Evolutionary conservation across 305 asterid species (phyloP).

Genomic region (Coffea humblotiana): DNA sequence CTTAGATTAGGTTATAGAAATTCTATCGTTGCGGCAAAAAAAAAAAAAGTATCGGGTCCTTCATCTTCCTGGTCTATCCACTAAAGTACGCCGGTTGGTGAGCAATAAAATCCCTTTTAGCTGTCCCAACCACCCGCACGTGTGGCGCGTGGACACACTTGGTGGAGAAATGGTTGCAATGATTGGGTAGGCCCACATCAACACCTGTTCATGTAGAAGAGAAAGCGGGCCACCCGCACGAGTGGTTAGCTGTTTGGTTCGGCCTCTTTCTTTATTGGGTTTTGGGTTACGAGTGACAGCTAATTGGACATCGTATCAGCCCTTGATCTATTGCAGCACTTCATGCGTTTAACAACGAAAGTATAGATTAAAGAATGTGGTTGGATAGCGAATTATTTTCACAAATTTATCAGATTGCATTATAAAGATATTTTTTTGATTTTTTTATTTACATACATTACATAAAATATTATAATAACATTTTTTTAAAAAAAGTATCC

Average conservation of each 20-base stretch:
- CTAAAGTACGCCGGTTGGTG: constrained; percentile 20
- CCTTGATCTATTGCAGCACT: neutral
- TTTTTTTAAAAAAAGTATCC: too few relatives aligned
- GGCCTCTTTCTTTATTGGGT: constrained; percentile 6
- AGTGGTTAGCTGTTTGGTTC: constrained; percentile 14
- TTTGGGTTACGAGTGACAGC: neutral
- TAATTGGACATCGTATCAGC: neutral
- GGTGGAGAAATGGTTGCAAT: constrained; percentile 10
- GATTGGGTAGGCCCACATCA: constrained; percentile 25
- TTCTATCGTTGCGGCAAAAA: too few relatives aligned
- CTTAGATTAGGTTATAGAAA: too few relatives aligned
- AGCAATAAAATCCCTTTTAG: neutral
- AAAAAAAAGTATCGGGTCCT: neutral
- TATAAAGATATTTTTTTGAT: too few relatives aligned
- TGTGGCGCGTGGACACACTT: constrained; percentile 15
- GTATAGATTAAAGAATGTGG: too few relatives aligned
- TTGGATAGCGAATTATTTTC: too few relatives aligned
- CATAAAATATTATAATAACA: too few relatives aligned
- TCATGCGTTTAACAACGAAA: neutral
- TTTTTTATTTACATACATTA: too few relatives aligned
- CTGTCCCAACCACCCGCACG: constrained; percentile 7
- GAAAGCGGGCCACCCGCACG: constrained; percentile 32
- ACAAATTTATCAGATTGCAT: too few relatives aligned
- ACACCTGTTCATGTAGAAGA: neutral
- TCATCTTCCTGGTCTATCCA: too few relatives aligned